Conservation (phyloP, 768 basidiomycete genomes). For the Cubamyces lactineus region DNA sequence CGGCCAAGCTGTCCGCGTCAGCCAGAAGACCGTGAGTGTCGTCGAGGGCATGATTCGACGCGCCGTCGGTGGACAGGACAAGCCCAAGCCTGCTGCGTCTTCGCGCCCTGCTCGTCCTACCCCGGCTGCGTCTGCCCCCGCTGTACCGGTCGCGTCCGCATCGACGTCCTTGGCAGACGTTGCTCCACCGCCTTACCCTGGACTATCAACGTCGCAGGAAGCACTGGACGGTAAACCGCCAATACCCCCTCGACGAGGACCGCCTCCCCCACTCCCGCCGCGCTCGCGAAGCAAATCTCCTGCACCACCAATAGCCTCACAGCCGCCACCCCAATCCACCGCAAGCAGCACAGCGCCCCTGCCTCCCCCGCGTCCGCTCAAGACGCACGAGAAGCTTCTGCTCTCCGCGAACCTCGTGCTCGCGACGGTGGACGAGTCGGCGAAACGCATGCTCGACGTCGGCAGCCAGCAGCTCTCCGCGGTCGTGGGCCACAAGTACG, state of each 20-base stretch:
- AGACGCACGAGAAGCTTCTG: conserved; percentile 51
- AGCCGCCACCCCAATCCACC: conserved; percentile 7
- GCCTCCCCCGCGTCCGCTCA: conserved; percentile 1
- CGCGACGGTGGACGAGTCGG: conserved; percentile 63
- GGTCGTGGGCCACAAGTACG: conserved; percentile 58
- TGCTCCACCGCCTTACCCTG: conserved; percentile 5
- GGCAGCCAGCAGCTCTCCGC: conserved; percentile 51
- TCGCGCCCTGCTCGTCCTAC: background rate
- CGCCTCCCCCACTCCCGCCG: conserved; percentile 9
- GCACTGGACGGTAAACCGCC: conserved; percentile 10
- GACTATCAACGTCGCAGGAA: background rate
- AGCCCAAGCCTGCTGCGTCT: background rate
- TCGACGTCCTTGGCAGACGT: background rate
- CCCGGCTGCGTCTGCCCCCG: background rate
- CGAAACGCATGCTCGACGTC: conserved; percentile 53
- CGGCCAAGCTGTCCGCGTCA: conserved; percentile 68
- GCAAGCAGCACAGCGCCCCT: conserved; percentile 1
- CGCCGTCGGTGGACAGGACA: conserved; percentile 47
- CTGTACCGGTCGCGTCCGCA: background rate
- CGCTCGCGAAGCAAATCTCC: conserved; percentile 21
- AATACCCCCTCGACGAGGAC: conserved; percentile 5
- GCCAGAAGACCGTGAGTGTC: conserved; percentile 58
- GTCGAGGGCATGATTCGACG: conserved; percentile 64
- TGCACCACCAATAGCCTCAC: background rate
- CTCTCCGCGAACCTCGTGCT: conserved; percentile 70